phyloP scores from a whole-genome alignment of 169 alveolate genomes.

The Hepatocystis sp. region DNA sequence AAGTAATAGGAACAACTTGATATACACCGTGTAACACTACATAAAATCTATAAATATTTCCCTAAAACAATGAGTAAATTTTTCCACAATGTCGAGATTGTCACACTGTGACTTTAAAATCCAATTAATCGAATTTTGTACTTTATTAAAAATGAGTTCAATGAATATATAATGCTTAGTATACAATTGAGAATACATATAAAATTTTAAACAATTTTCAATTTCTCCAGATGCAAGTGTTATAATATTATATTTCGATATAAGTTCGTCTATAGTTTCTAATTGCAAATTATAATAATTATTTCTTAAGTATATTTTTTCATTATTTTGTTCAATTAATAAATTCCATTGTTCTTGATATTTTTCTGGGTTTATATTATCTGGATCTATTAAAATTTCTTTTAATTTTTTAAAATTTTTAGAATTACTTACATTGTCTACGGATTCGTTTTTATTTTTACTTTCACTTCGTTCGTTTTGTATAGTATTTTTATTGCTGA shows the following conservation, averaged over 20 bases:
- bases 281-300: conserved; percentile 56
- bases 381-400: conserved; percentile 62
- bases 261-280: conserved; percentile 66
- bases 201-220: conserved; percentile 58
- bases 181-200: conserved; percentile 70
- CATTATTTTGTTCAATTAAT: conserved; percentile 69
- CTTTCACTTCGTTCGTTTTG: conserved; percentile 1
- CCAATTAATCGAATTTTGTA: conserved; percentile 69
- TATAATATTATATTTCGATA: conserved; percentile 65
- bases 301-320: conserved; percentile 72
- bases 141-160: conserved; percentile 68
- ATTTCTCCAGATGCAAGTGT: conserved; percentile 75
- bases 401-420: conserved; percentile 38
- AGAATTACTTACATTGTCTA: not conserved
- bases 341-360: conserved; percentile 75
- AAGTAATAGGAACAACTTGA: no score
- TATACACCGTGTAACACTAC: no score
- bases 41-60: conserved; percentile 67
- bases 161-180: conserved; percentile 71
- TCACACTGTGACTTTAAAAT: conserved; percentile 46
- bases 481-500: not conserved
- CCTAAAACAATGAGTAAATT: conserved; percentile 65
- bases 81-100: conserved; percentile 19
- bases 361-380: conserved; percentile 56
- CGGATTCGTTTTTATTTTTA: conserved; percentile 12